Base-by-base conservation (phyloP, 2,329 filamentous ascomycete species). In the Sporothrix dimorphospora region DNA sequence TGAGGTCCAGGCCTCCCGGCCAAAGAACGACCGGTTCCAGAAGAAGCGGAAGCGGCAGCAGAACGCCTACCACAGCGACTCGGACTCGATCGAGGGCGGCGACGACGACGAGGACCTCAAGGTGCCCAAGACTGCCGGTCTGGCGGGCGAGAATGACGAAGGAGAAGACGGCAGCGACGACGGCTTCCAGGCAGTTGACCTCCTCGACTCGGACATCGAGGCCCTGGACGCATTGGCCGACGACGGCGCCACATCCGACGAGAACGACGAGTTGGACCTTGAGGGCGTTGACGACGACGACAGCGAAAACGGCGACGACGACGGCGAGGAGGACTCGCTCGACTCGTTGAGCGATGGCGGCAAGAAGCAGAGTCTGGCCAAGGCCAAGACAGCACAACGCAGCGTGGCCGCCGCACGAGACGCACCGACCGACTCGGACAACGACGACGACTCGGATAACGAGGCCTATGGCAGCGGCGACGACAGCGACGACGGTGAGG, bases 151-250 rank as follows among this genome's bases (percentile, higher is more conserved):
- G 85, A 81, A 49, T 66, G 16, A 84, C 84, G 73, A 87, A 75
- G 38, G n/a, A n/a, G n/a, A 76, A 19, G 76, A 76, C 19, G 81
- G 81, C 9, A 79, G 74, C 27, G 76, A 77, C 24, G 81, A 82
- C 16, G 78, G 81, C 69, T 87, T 87, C 77, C 79, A 83, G 40
- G 83, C 86, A 1, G 85, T 87, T 74, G 83, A 88, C 75, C 81
- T 89, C 19, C 81, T 88, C 67, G 86, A 88, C 77, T 88, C 86
- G 5, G 87, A 89, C 76, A 77, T 83, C n/a, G 86, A 88, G 71
- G 86, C 88, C 70, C 82, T 89, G 69, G 83, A 88, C 75, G 84
- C 84, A 55, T 78, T 79, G 6, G 85, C 84, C 21, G 87, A 89
- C 73, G 85, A 88, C 55, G 81, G 83, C 1, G 69, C 66, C 2